Percentiles rank a stretch among this genome's conserved stretches.
Evolutionary conservation across 768 basidiomycete species (phyloP).

Genomic region (Heimioporus sp.): DNA sequence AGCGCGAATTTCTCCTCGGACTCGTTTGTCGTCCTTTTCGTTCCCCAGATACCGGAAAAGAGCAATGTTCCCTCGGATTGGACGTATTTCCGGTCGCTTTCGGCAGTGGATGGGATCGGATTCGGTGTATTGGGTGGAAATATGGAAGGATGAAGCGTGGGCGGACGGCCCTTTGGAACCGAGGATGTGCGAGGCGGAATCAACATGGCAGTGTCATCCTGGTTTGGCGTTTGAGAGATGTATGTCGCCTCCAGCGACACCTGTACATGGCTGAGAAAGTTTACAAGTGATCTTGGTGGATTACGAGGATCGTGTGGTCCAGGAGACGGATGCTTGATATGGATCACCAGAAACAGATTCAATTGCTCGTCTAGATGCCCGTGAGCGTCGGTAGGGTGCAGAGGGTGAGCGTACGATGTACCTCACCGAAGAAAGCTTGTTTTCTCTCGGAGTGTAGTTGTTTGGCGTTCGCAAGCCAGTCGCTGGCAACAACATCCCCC

Average conservation of each 20-base stretch:
- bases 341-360: constrained; percentile 44
- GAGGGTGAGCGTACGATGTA: constrained; percentile 12
- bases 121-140: constrained; percentile 83
- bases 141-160: constrained; percentile 56
- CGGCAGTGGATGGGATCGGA: constrained; percentile 72
- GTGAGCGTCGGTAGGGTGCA: constrained; percentile 14
- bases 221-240: constrained; percentile 49
- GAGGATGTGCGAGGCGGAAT: constrained; percentile 58
- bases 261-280: constrained; percentile 68
- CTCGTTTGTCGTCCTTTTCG: constrained; percentile 43
- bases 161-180: constrained; percentile 34
- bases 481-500: constrained; percentile 37
- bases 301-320: constrained; percentile 15
- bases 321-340: constrained; percentile 33
- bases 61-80: constrained; percentile 76
- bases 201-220: constrained; percentile 36
- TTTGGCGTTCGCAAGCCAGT: constrained; percentile 54
- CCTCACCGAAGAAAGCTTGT: constrained; percentile 75
- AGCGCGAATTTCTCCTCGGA: constrained; percentile 60
- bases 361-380: constrained; percentile 51
- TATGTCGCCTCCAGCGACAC: constrained; percentile 82
- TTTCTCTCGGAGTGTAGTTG: constrained; percentile 48
- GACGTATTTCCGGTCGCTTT: constrained; percentile 74
- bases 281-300: constrained; percentile 43
- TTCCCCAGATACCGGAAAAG: constrained; percentile 71